phyloP scores from a whole-genome alignment of 192 early-diverging fungal species.

The Gamsiella multidivaricata region DNA sequence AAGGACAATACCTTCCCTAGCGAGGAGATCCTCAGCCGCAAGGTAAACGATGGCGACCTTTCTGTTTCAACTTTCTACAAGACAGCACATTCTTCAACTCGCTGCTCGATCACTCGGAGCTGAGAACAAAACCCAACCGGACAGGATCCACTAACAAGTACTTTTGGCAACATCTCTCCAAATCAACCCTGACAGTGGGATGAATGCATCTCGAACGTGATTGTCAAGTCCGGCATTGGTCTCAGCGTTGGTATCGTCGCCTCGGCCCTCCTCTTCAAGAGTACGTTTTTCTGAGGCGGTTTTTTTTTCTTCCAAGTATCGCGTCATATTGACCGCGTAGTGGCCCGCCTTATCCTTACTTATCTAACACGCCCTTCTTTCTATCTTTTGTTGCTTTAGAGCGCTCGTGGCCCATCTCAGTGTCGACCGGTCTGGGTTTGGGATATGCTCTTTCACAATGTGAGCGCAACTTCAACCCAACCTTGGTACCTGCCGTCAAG shows the following conservation, averaged over 20 bases:
- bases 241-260: slow-evolving; percentile 88
- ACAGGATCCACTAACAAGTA: not conserved
- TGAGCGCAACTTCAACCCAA: slow-evolving; percentile 70
- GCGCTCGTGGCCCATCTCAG: slow-evolving; percentile 87
- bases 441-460: slow-evolving; percentile 87
- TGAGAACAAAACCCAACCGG: not conserved
- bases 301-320: not conserved
- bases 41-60: slow-evolving; percentile 11
- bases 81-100: not conserved
- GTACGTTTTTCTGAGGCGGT: slow-evolving; percentile 58
- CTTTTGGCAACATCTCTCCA: not conserved
- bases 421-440: slow-evolving; percentile 83
- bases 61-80: not conserved
- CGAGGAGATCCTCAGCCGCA: slow-evolving; percentile 58
- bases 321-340: not conserved
- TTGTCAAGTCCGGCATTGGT: slow-evolving; percentile 85
- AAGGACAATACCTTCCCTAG: slow-evolving; percentile 56
- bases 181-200: too few species aligned
- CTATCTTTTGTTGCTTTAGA: slow-evolving; percentile 57
- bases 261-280: slow-evolving; percentile 86
- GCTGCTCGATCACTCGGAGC: not conserved
- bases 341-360: not conserved
- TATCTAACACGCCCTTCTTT: not conserved
- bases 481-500: slow-evolving; percentile 61
- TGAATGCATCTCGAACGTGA: slow-evolving; percentile 81